Base-by-base conservation (phyloP, 129 eudicot genomes). In the Erigeron canadensis region DNA sequence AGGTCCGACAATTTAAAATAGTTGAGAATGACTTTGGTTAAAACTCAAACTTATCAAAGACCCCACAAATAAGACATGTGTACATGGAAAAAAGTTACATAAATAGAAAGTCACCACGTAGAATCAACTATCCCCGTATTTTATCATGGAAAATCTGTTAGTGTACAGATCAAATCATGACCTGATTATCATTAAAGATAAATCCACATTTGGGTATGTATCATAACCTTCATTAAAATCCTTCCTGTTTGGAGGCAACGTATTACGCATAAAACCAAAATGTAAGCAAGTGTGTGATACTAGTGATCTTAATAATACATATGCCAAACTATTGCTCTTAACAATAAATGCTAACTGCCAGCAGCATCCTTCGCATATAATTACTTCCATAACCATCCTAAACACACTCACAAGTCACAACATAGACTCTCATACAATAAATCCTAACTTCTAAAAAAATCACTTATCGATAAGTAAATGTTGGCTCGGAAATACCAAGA, bases 251-350 rank as follows among this genome's bases (percentile, higher is more conserved):
- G 55, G 38, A 54, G 41, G 22, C 40, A 66, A 53, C 48, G 63
- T 65, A 66, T 55, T 53, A 17, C 1, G 34, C 3, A 28, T 0
- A 3, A 4, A 19, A 39, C n/a, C 41, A 55, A 65, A 45, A 57
- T n/a, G 51, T 43, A 75, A 45, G 74, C 68, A 67, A 57, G 51
- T 23, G 23, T 10, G 57, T 67, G 60, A 75, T 75, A 50, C 41
- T 67, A 60, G 44, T 75, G 59, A 6, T 45, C 40, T 67, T 44
- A 43, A 45, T 60, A 41, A 67, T 18, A 69, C 44, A 61, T 21
- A 74, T 53, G 65, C 43, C 65, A 74, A n/a, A 18, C 54, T 40
- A 16, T 28, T 28, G 34, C 34, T 28, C 34, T 28, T 28, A 28
- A 28, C 34, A 28, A 28, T 28, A 28, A 1, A 28, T 28, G 34